A percentile compares a stretch with the other conserved stretches of the same genome.
These are phyloP conservation scores for Herpetomonas tarakana DNA, from an alignment of 208 protist species.

Conservation along the genomic window DNA sequence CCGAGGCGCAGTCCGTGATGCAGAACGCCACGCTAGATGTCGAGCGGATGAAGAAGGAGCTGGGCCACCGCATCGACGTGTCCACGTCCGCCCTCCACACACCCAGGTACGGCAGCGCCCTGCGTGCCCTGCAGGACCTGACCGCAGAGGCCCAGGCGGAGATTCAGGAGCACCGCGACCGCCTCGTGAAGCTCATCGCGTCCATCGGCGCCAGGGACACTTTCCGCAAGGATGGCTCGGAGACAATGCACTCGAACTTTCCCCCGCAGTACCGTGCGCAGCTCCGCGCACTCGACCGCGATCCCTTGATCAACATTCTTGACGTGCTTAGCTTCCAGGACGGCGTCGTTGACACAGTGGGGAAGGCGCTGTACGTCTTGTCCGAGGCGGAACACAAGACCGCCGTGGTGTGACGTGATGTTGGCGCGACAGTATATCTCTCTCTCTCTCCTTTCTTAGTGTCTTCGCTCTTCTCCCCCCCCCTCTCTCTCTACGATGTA, in stretches of 20 bases:
- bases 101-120: conserved; percentile 71
- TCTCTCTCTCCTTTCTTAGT: too few relatives aligned
- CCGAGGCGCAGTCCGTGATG: conserved; percentile 53
- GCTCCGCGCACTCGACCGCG: conserved; percentile 65
- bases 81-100: conserved; percentile 57
- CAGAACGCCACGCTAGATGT: conserved; percentile 51
- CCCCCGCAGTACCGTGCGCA: conserved; percentile 59
- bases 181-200: conserved; percentile 62
- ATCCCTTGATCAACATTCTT: conserved; percentile 73
- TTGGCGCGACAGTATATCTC: too few relatives aligned
- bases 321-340: conserved; percentile 84
- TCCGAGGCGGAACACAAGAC: conserved; percentile 46
- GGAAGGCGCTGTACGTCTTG: conserved; percentile 75
- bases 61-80: conserved; percentile 64
- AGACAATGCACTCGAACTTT: conserved; percentile 82
- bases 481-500: too few relatives aligned
- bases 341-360: conserved; percentile 66
- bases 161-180: conserved; percentile 75
- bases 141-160: conserved; percentile 49
- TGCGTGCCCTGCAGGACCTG: conserved; percentile 65
- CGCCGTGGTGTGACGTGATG: conserved; percentile 42
- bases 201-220: conserved; percentile 79
- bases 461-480: too few relatives aligned
- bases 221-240: conserved; percentile 53
- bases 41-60: conserved; percentile 71